A percentile compares a stretch with the other conserved stretches of the same genome.
Conservation (phyloP, 1,139 yeast genomes). For the Yamadazyma sp. region DNA sequence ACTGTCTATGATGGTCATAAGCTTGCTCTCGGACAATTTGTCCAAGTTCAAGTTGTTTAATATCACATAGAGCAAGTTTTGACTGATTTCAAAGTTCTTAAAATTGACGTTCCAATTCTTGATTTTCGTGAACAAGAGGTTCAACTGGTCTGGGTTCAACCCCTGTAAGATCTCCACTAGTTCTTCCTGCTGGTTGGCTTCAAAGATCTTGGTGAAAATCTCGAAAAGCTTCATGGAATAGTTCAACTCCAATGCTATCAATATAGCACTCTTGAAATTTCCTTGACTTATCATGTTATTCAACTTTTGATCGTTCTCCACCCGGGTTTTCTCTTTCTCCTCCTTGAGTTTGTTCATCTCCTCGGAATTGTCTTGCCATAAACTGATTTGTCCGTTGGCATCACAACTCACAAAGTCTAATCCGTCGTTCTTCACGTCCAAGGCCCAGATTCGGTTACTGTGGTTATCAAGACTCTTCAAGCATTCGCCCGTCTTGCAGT, state of each 20-base stretch:
- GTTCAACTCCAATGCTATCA: constrained; percentile 78
- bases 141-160: constrained; percentile 60
- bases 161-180: constrained; percentile 65
- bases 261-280: constrained; percentile 87
- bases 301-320: constrained; percentile 87
- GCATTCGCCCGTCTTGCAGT: constrained; percentile 71
- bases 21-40: constrained; percentile 58
- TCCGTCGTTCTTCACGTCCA: constrained; percentile 67
- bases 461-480: constrained; percentile 85
- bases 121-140: constrained; percentile 63
- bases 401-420: constrained; percentile 78
- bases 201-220: constrained; percentile 59
- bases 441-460: constrained; percentile 92
- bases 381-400: constrained; percentile 87
- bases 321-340: constrained; percentile 52
- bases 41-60: constrained; percentile 55
- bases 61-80: constrained; percentile 66
- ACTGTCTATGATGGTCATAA: constrained; percentile 67
- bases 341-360: constrained; percentile 55
- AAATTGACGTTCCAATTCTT: constrained; percentile 96
- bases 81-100: constrained; percentile 76
- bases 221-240: constrained; percentile 83
- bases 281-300: constrained; percentile 67
- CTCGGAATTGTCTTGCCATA: constrained; percentile 87
- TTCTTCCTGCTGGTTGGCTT: constrained; percentile 43